phyloP scores from a whole-genome alignment of 371 early-diverging fungal species.

The Rhizopus sp. region DNA sequence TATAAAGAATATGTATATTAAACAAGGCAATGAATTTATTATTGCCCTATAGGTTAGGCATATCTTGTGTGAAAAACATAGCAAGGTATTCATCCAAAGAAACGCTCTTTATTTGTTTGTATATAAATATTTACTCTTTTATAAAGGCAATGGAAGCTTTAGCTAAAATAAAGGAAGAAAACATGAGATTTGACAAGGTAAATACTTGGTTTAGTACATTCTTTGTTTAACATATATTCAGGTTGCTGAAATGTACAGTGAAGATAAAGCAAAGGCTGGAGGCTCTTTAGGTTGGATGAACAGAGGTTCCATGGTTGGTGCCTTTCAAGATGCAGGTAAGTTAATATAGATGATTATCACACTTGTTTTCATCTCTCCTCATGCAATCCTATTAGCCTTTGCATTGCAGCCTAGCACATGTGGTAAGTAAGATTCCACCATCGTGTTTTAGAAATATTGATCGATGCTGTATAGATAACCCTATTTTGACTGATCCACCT shows the following conservation, averaged over 20 bases:
- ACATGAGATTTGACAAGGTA: constrained; percentile 62
- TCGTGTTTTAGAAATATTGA: neutral
- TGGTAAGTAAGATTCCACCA: constrained; percentile 25
- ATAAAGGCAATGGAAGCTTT: constrained; percentile 58
- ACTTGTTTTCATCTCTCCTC: neutral
- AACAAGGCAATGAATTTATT: neutral
- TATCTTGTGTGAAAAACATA: constrained; percentile 85
- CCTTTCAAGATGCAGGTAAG: constrained; percentile 83
- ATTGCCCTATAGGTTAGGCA: constrained; percentile 66
- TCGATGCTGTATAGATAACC: constrained; percentile 47
- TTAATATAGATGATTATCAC: neutral
- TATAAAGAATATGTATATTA: neutral
- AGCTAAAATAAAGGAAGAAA: constrained; percentile 59
- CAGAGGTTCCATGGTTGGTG: constrained; percentile 88
- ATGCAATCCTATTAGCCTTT: constrained; percentile 59
- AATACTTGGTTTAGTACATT: too few species aligned
- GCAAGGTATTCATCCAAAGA: constrained; percentile 46
- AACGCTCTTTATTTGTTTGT: neutral
- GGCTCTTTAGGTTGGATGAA: constrained; percentile 83
- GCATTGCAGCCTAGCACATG: constrained; percentile 73
- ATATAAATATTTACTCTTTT: constrained; percentile 1
- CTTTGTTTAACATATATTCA: constrained; percentile 9
- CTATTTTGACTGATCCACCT: constrained; percentile 77
- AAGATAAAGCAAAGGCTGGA: constrained; percentile 84
- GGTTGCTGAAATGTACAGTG: constrained; percentile 85